These are phyloP conservation scores for Chlorella sorokiniana DNA, from an alignment of 139 green algal genomes.

Conservation along the genomic window DNA sequence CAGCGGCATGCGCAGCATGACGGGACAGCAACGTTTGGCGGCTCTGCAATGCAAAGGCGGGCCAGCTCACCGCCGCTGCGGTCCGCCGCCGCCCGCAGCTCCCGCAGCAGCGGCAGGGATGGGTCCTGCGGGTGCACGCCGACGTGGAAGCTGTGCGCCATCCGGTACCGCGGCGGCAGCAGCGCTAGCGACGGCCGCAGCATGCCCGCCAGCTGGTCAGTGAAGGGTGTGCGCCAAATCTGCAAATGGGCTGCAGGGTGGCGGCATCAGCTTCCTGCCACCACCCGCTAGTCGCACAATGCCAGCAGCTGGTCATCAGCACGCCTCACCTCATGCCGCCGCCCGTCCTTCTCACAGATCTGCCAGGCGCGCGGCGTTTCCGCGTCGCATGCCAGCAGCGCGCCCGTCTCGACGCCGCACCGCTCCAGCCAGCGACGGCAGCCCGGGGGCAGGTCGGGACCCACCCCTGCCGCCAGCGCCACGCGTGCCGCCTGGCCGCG, in stretches of 20 bases:
- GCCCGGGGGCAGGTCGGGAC: slow-evolving; percentile 40
- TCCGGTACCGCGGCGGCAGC: slow-evolving; percentile 48
- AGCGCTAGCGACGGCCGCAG: slow-evolving; percentile 53
- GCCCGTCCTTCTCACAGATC: slow-evolving; percentile 67
- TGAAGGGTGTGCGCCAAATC: slow-evolving; percentile 62
- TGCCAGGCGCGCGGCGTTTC: slow-evolving; percentile 70
- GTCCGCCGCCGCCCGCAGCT: background rate
- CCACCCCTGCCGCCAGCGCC: slow-evolving; percentile 54
- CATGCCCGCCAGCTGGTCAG: slow-evolving; percentile 55
- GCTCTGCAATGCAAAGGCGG: no score
- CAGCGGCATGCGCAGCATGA: no score
- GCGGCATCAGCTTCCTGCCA: background rate
- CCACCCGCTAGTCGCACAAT: background rate
- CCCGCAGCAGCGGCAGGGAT: slow-evolving; percentile 14
- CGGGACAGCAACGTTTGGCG: no score
- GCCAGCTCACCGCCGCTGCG: background rate
- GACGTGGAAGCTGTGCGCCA: slow-evolving; percentile 52
- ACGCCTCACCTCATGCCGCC: slow-evolving; percentile 52
- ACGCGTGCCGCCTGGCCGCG: slow-evolving; percentile 29
- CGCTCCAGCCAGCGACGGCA: slow-evolving; percentile 49
- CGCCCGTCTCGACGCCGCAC: slow-evolving; percentile 37
- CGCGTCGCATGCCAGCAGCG: slow-evolving; percentile 34
- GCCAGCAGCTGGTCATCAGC: background rate
- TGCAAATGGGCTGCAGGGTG: slow-evolving; percentile 4
- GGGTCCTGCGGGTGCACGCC: slow-evolving; percentile 59